Conservation (phyloP, 768 basidiomycete species). For the Lactarius deliciosus region DNA sequence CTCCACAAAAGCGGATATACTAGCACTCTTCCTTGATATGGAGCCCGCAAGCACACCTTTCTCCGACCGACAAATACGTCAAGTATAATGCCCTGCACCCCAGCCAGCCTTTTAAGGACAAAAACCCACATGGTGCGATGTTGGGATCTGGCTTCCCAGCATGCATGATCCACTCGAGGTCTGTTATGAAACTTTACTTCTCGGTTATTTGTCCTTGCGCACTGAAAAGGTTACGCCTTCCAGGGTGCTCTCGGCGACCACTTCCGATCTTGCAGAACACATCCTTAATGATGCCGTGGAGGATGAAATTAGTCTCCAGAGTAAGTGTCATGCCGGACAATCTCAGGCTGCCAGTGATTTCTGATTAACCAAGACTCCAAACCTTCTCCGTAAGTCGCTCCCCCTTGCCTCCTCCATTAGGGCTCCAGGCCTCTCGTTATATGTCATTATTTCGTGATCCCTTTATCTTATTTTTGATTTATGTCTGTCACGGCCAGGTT, state of each 20-base stretch:
- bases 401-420: background rate
- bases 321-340: background rate
- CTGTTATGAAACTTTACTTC: background rate
- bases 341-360: background rate
- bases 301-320: background rate
- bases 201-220: background rate
- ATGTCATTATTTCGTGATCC: background rate
- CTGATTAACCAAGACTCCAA: background rate
- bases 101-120: slow-evolving; percentile 2
- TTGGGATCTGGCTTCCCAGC: slow-evolving; percentile 16
- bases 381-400: slow-evolving; percentile 9
- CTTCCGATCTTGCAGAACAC: background rate
- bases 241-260: background rate
- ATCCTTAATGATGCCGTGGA: background rate
- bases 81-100: background rate
- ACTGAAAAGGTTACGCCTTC: background rate
- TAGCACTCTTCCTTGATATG: slow-evolving; percentile 1
- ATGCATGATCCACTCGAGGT: background rate
- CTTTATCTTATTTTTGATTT: slow-evolving; percentile 2
- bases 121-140: slow-evolving; percentile 10
- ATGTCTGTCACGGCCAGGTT: background rate
- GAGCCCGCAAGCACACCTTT: background rate
- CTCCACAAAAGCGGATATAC: slow-evolving; percentile 1
- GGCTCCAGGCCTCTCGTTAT: background rate
- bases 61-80: background rate